phyloP scores from a whole-genome alignment of 495 filamentous ascomycete genomes.

The Elasticomyces elasticus region DNA sequence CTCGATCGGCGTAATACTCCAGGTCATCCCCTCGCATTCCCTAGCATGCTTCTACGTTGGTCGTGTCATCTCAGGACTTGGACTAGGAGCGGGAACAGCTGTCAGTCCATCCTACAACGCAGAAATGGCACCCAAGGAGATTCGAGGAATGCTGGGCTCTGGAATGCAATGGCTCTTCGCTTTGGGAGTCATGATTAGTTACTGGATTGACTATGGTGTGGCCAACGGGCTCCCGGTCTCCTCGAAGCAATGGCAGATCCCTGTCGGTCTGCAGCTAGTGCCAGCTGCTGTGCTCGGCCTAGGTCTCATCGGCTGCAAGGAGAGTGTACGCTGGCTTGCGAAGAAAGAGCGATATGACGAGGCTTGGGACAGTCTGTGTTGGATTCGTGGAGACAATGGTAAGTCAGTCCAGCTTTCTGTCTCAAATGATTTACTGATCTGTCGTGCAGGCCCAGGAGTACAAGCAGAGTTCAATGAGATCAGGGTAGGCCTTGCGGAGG shows the following conservation, averaged over 20 bases:
- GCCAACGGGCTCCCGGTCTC: background rate
- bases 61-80: constrained; percentile 20
- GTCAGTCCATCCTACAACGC: constrained; percentile 18
- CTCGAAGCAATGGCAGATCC: constrained; percentile 23
- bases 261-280: constrained; percentile 21
- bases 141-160: constrained; percentile 19
- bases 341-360: constrained; percentile 18
- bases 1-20: constrained; percentile 22
- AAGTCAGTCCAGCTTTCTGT: background rate
- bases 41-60: constrained; percentile 24
- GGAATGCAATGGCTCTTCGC: constrained; percentile 18
- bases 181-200: constrained; percentile 6
- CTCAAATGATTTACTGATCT: background rate
- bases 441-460: constrained; percentile 28
- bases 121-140: constrained; percentile 23
- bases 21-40: constrained; percentile 26
- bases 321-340: constrained; percentile 19
- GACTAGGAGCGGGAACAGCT: constrained; percentile 17
- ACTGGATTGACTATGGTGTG: constrained; percentile 20
- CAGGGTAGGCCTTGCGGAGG: constrained; percentile 16
- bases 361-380: constrained; percentile 17
- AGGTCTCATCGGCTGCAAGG: constrained; percentile 10
- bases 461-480: constrained; percentile 36
- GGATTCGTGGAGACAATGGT: constrained; percentile 27
- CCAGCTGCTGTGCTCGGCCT: constrained; percentile 14